These are phyloP conservation scores for Sordariomycetes sp. DNA, from an alignment of 2,329 filamentous ascomycete genomes.

Conservation along the genomic window DNA sequence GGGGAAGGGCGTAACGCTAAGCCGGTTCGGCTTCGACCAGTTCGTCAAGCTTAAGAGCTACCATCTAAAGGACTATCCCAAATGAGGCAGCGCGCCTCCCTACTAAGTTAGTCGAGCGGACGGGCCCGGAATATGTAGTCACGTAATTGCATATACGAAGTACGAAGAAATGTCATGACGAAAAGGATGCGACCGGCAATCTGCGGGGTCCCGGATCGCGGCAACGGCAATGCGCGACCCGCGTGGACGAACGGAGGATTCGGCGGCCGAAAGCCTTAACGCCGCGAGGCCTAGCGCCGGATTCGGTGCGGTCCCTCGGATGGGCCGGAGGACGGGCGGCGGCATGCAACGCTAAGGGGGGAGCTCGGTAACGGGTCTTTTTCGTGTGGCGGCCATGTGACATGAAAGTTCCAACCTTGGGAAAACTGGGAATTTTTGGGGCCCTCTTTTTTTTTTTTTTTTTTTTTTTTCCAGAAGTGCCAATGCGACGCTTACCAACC, in stretches of 20 bases:
- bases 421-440: no score
- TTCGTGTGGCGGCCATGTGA: slow-evolving; percentile 5
- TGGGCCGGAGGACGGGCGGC: not conserved
- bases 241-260: not conserved
- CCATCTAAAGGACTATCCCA: slow-evolving; percentile 73
- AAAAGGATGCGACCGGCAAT: not conserved
- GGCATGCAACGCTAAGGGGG: not conserved
- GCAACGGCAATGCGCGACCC: not conserved
- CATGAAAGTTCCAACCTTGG: not conserved
- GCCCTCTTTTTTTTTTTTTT: no score
- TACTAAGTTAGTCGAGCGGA: not conserved
- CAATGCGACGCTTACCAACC: not conserved
- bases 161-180: not conserved
- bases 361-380: slow-evolving; percentile 2
- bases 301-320: not conserved
- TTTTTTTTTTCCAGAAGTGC: not conserved
- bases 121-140: not conserved
- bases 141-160: not conserved
- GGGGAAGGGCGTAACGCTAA: slow-evolving; percentile 80
- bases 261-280: not conserved
- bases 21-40: slow-evolving; percentile 83
- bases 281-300: not conserved
- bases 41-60: slow-evolving; percentile 96
- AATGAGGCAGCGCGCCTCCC: slow-evolving; percentile 22
- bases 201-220: not conserved